phyloP scores from a whole-genome alignment of 2,329 filamentous ascomycete species.

The Cytospora chrysosperma region DNA sequence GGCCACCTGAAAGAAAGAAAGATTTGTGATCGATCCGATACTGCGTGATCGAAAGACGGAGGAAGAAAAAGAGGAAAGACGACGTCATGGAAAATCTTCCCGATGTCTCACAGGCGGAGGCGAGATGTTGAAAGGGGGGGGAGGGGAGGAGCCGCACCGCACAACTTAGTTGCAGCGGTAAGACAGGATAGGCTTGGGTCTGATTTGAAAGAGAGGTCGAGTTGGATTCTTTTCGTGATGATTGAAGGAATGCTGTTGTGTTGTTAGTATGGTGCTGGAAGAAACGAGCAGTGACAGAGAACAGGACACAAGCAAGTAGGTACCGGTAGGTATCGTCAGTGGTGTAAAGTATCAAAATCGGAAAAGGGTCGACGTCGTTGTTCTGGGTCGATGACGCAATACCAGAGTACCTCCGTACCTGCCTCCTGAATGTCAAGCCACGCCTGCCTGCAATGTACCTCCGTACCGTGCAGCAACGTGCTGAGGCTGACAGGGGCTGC shows the following conservation, averaged over 20 bases:
- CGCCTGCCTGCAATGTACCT: too few species aligned
- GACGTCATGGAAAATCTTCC: constrained; percentile 9
- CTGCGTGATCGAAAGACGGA: neutral
- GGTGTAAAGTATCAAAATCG: too few species aligned
- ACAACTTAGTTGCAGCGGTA: neutral
- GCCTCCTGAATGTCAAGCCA: too few species aligned
- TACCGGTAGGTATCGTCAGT: too few species aligned
- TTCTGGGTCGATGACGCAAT: constrained; percentile 6
- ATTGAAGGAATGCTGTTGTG: neutral
- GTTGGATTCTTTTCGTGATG: too few species aligned
- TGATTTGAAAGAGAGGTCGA: too few species aligned
- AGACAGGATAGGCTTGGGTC: neutral
- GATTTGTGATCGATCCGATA: neutral
- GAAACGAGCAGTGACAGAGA: too few species aligned
- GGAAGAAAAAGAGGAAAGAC: neutral
- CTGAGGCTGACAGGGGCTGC: too few species aligned
- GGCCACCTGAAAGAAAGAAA: neutral
- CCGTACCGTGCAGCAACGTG: too few species aligned
- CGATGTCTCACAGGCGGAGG: neutral
- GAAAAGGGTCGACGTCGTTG: neutral
- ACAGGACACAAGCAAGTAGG: neutral
- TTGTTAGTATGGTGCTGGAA: neutral
- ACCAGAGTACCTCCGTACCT: too few species aligned
- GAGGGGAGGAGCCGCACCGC: too few species aligned
- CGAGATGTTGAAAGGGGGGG: neutral